Evolutionary conservation across 1,284 basidiomycete genomes (phyloP).

Genomic region (Boletus holoroseus): DNA sequence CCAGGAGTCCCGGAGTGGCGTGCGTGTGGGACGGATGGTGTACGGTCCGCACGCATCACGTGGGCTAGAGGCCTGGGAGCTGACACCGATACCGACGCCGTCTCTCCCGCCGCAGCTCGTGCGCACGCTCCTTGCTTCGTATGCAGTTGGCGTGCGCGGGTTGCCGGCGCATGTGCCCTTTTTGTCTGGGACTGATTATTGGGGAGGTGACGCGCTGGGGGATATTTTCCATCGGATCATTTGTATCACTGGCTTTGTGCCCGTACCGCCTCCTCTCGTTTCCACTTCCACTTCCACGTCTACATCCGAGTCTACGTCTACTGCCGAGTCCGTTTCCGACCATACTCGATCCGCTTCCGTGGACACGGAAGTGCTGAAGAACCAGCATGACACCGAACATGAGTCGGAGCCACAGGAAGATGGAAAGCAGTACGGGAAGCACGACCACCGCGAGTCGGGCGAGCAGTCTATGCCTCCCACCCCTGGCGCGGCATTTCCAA

Average conservation of each 20-base stretch:
- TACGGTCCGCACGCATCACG: conserved; percentile 21
- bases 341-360: background rate
- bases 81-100: conserved; percentile 14
- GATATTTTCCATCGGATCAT: conserved; percentile 37
- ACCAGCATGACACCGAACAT: background rate
- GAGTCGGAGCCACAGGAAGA: background rate
- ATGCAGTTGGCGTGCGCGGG: conserved; percentile 15
- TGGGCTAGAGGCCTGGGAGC: background rate
- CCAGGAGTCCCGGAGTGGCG: conserved; percentile 10
- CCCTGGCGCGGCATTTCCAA: conserved; percentile 7
- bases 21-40: conserved; percentile 12
- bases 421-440: background rate
- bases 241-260: conserved; percentile 36
- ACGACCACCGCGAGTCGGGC: background rate
- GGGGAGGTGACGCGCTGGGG: conserved; percentile 24
- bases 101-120: conserved; percentile 30
- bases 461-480: background rate
- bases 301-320: background rate
- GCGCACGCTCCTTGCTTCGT: conserved; percentile 25
- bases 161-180: conserved; percentile 23
- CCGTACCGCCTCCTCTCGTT: conserved; percentile 18
- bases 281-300: background rate
- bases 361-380: background rate
- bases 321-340: background rate
- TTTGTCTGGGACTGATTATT: conserved; percentile 18